Percentiles rank a stretch among this genome's conserved stretches.
These are phyloP conservation scores for Peniophora sp. DNA, from an alignment of 1,284 basidiomycete genomes.

Conservation along the genomic window DNA sequence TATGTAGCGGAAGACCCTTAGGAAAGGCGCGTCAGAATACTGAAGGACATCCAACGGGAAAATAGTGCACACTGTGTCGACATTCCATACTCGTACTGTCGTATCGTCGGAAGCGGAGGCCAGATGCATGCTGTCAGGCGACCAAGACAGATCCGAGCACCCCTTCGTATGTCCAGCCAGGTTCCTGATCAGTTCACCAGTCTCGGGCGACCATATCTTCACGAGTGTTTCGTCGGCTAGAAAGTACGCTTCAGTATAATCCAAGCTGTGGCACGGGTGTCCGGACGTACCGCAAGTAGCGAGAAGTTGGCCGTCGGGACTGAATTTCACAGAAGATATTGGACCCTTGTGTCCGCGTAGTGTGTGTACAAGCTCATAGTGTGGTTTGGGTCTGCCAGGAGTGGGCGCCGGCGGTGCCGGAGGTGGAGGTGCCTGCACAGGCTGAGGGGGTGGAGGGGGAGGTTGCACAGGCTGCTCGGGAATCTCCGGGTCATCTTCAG, in stretches of 20 bases:
- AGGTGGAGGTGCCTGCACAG: slow-evolving; percentile 23
- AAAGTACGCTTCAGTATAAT: background rate
- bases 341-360: slow-evolving; percentile 68
- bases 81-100: slow-evolving; percentile 80
- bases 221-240: slow-evolving; percentile 70
- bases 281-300: slow-evolving; percentile 66
- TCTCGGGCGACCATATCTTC: slow-evolving; percentile 76
- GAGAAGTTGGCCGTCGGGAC: slow-evolving; percentile 72
- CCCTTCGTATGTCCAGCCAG: slow-evolving; percentile 72
- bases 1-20: slow-evolving; percentile 63
- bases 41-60: background rate
- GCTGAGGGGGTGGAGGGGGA: slow-evolving; percentile 24
- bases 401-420: slow-evolving; percentile 23
- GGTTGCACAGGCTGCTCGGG: slow-evolving; percentile 44
- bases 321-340: slow-evolving; percentile 79
- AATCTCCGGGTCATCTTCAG: slow-evolving; percentile 73
- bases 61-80: slow-evolving; percentile 58
- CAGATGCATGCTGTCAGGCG: slow-evolving; percentile 71
- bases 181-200: slow-evolving; percentile 69
- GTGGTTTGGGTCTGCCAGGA: slow-evolving; percentile 47
- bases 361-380: slow-evolving; percentile 59
- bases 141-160: slow-evolving; percentile 85
- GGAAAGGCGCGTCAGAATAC: slow-evolving; percentile 6
- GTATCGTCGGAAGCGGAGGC: slow-evolving; percentile 89
- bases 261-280: background rate